These are phyloP conservation scores for Juncus effusus DNA, from an alignment of 176 grass and related monocot genomes.

Conservation along the genomic window DNA sequence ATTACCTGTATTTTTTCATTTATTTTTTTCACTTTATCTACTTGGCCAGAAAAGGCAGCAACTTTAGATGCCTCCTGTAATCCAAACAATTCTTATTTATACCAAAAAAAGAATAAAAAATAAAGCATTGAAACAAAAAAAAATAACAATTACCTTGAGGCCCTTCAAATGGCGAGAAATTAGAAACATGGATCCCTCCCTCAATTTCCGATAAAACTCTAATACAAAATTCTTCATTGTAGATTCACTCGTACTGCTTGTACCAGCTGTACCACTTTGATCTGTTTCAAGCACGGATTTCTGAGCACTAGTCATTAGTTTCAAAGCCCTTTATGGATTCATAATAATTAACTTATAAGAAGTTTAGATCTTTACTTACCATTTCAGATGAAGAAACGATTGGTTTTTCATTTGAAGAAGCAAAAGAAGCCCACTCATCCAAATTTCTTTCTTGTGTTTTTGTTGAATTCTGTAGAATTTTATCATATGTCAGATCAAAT, in stretches of 20 bases:
- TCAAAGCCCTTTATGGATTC: neutral
- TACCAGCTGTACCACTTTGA: constrained; percentile 6
- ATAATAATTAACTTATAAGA: constrained; percentile 8
- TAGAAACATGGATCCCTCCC: constrained; percentile 20
- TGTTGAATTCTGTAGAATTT: constrained; percentile 12
- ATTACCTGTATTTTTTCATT: constrained; percentile 19
- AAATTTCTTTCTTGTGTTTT: neutral
- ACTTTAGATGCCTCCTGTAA: constrained; percentile 20
- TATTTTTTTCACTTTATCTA: neutral
- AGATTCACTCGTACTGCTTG: constrained; percentile 11
- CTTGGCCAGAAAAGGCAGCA: neutral
- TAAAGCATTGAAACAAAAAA: neutral
- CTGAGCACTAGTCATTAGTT: constrained; percentile 20
- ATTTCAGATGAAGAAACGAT: constrained; percentile 23
- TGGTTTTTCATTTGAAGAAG: constrained; percentile 8
- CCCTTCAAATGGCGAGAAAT: constrained; percentile 26
- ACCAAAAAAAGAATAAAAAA: neutral
- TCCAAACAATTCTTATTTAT: constrained; percentile 1
- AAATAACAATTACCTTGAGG: constrained; percentile 9
- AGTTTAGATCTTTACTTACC: constrained; percentile 12
- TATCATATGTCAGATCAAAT: constrained; percentile 10
- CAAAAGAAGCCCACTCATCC: constrained; percentile 14
- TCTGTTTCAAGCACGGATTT: constrained; percentile 18
- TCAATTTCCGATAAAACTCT: constrained; percentile 16
- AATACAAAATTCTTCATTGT: neutral